Conservation (phyloP, 1,284 basidiomycete genomes). For the Microbotryomycetes sp. region DNA sequence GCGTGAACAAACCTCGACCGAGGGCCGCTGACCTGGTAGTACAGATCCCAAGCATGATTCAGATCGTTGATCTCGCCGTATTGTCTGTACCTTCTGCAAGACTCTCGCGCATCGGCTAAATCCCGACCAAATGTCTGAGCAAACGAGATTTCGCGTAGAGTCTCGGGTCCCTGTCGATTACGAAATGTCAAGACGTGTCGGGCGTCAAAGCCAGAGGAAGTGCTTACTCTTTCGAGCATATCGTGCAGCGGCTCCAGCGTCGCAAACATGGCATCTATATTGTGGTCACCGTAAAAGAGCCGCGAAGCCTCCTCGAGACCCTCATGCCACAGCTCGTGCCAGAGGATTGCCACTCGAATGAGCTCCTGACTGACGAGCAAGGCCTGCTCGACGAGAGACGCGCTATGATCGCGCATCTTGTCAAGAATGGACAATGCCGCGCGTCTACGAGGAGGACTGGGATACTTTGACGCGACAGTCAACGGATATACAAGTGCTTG, state of each 20-base stretch:
- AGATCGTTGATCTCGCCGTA: constrained; percentile 84
- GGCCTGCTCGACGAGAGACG: constrained; percentile 84
- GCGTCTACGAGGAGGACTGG: constrained; percentile 69
- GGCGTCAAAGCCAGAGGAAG: not conserved
- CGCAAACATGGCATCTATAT: constrained; percentile 97
- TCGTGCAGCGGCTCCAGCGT: constrained; percentile 90
- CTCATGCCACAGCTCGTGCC: constrained; percentile 99
- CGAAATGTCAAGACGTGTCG: not conserved
- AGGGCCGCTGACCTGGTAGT: constrained; percentile 62
- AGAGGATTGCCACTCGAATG: constrained; percentile 94
- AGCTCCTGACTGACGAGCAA: constrained; percentile 87
- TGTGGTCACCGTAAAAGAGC: constrained; percentile 95
- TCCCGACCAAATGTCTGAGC: constrained; percentile 91
- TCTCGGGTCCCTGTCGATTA: constrained; percentile 71
- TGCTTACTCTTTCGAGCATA: constrained; percentile 72
- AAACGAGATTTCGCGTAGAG: constrained; percentile 91
- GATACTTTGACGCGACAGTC: constrained; percentile 95
- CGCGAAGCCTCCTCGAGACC: constrained; percentile 96
- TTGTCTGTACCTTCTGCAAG: constrained; percentile 75
- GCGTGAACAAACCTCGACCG: not conserved
- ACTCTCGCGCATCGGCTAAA: constrained; percentile 87
- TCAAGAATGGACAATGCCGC: constrained; percentile 87
- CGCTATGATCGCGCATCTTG: constrained; percentile 88
- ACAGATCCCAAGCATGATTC: constrained; percentile 99
- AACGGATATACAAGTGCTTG: constrained; percentile 96